phyloP scores from a whole-genome alignment of 495 filamentous ascomycete genomes.

The Schizothecium vesticola region DNA sequence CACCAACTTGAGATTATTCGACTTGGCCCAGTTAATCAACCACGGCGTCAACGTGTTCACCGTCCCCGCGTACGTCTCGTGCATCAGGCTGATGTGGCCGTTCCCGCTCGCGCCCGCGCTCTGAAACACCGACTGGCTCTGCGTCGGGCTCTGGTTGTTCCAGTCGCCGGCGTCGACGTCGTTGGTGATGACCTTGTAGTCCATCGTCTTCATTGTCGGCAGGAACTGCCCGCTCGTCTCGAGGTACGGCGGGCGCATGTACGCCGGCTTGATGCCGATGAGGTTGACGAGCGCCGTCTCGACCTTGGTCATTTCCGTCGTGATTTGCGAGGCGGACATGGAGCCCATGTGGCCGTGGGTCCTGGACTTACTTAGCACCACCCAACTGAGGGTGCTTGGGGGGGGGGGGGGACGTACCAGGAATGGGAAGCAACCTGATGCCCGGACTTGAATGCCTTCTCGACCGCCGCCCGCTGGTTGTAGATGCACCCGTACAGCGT shows the following conservation, averaged over 20 bases:
- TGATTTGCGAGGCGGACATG: slow-evolving; percentile 36
- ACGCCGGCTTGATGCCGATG: slow-evolving; percentile 48
- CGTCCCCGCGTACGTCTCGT: slow-evolving; percentile 47
- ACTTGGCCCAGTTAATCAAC: slow-evolving; percentile 50
- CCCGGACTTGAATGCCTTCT: slow-evolving; percentile 44
- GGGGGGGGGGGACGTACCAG: slow-evolving; percentile 28
- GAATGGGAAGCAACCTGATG: slow-evolving; percentile 50
- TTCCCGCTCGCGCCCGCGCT: slow-evolving; percentile 42
- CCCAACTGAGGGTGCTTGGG: no score
- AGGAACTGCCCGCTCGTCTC: slow-evolving; percentile 43
- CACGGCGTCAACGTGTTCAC: slow-evolving; percentile 45
- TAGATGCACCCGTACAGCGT: slow-evolving; percentile 55
- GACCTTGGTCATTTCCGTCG: slow-evolving; percentile 45
- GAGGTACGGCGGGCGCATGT: slow-evolving; percentile 51
- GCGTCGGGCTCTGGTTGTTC: slow-evolving; percentile 42
- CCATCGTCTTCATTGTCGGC: slow-evolving; percentile 39
- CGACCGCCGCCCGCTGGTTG: slow-evolving; percentile 41
- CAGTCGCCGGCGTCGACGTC: slow-evolving; percentile 51
- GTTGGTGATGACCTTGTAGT: slow-evolving; percentile 51
- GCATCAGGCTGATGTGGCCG: slow-evolving; percentile 52
- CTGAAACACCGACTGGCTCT: slow-evolving; percentile 41
- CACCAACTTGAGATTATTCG: slow-evolving; percentile 45
- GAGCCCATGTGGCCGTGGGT: slow-evolving; percentile 42
- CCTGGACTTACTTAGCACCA: slow-evolving; percentile 20
- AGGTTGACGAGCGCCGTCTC: slow-evolving; percentile 50